These are phyloP conservation scores for Ligustrum vulgare DNA, from an alignment of 257 asterid genomes.

Conservation along the genomic window DNA sequence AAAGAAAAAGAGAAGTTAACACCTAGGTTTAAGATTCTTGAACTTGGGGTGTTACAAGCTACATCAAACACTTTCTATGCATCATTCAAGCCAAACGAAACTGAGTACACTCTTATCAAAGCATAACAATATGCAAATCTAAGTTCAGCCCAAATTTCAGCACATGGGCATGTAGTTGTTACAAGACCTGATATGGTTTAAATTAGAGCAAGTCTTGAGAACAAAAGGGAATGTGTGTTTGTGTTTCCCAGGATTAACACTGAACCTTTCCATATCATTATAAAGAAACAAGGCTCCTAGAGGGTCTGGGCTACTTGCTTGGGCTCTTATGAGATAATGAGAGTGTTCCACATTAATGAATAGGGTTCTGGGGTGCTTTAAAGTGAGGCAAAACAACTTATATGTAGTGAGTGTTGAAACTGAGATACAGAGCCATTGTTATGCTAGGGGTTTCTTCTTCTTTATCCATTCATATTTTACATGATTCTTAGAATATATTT, in stretches of 20 bases:
- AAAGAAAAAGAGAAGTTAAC: too few species aligned
- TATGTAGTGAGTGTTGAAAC: too few species aligned
- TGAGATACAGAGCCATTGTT: too few species aligned
- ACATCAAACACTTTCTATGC: constrained; percentile 77
- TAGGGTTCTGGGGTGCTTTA: constrained; percentile 39
- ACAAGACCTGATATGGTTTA: constrained; percentile 26
- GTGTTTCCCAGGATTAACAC: constrained; percentile 60
- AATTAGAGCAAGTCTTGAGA: constrained; percentile 63
- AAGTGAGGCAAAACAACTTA: constrained; percentile 31
- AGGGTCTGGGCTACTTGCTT: constrained; percentile 46
- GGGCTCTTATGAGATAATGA: constrained; percentile 77
- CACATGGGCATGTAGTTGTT: constrained; percentile 65
- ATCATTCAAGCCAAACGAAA: constrained; percentile 35
- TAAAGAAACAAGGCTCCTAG: constrained; percentile 44
- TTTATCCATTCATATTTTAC: too few species aligned
- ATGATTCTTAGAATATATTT: too few species aligned
- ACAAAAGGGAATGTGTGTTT: constrained; percentile 80
- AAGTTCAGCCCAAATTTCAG: constrained; percentile 55
- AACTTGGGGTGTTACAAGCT: too few species aligned
- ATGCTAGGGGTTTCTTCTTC: too few species aligned
- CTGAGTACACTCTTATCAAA: constrained; percentile 60
- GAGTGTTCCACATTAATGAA: constrained; percentile 87
- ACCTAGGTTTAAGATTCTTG: too few species aligned
- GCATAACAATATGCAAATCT: constrained; percentile 67
- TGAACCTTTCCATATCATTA: constrained; percentile 49